Conservation (phyloP, 2,329 filamentous ascomycete species). For the Fusarium sacchari region DNA sequence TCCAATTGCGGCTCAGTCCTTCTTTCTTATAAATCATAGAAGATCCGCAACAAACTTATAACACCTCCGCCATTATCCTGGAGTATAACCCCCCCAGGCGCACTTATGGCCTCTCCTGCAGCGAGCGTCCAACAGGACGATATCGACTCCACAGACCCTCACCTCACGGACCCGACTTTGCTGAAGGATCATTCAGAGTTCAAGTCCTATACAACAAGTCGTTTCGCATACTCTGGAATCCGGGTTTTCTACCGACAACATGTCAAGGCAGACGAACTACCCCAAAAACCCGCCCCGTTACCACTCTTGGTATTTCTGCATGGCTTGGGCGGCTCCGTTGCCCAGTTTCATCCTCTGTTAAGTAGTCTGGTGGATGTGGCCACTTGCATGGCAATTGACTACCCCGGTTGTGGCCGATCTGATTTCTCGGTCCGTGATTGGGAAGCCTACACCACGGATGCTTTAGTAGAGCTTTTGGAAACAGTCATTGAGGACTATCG, state of each 20-base stretch:
- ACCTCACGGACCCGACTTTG: conserved; percentile 77
- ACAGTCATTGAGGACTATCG: conserved; percentile 78
- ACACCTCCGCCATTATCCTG: not conserved
- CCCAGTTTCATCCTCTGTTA: conserved; percentile 86
- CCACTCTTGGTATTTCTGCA: conserved; percentile 93
- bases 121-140: conserved; percentile 34
- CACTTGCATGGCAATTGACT: conserved; percentile 83
- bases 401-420: conserved; percentile 90
- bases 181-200: conserved; percentile 80
- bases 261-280: conserved; percentile 83
- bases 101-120: conserved; percentile 40
- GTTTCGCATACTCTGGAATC: conserved; percentile 77
- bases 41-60: not conserved
- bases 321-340: conserved; percentile 89
- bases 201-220: conserved; percentile 75
- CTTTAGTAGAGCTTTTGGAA: conserved; percentile 79
- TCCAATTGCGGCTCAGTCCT: not conserved
- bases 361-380: conserved; percentile 84
- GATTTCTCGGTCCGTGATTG: conserved; percentile 75
- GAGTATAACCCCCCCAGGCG: conserved; percentile 5
- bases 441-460: conserved; percentile 82
- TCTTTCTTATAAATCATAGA: not conserved
- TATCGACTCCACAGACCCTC: conserved; percentile 50
- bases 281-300: conserved; percentile 74
- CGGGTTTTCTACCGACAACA: conserved; percentile 87